Evolutionary conservation across 805 yeast species (phyloP), one percentile per base, ranked within the genome.

Genomic region (Lachancea sp.): DNA sequence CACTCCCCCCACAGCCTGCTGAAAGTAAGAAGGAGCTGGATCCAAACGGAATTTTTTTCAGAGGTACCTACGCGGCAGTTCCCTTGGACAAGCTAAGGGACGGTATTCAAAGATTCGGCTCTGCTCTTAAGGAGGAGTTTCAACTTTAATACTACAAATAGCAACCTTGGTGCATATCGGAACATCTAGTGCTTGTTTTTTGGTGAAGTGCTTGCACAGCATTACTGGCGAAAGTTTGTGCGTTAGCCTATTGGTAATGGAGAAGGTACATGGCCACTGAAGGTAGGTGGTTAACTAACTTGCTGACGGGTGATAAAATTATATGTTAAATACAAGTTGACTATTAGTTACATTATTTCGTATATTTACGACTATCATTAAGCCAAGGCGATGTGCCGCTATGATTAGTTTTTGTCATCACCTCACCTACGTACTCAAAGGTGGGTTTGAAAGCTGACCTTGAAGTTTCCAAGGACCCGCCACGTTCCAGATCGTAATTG

Each of bases 41-140:
- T 38, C 69, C 73, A 39, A 68, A 71, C 45, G 57, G 60, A 34
- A 62, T 83, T 48, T 83, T 83, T 69, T 84, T 81, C 67, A 81
- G 94, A 75, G 94, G 94, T 49, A 84, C 94, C 22, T 84, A 82
- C 50, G 94, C 92, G 39, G 92, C 94, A 38, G 90, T 83, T 31
- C 80, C 87, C 19, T 70, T 80, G 50, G 86, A 80, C 41, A 63
- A 72, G 45, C 69, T 84, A 50, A 73, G 59, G 40, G 48, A 54
- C 12, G 92, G 92, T 51, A 58, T 84, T 46, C 74, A 76, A 57
- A 78, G 81, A 62, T 78, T 83, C 48, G 85, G 86, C 47, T 63
- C 67, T 40, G 87, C 86, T 40, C 69, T 78, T 36, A 67, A 68
- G 47, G 66, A 67, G 36, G 88, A 79, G 61, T 84, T 60, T 30